Evolutionary conservation across 2,329 filamentous ascomycete genomes (phyloP).

Genomic region (Colletotrichum falcatum): DNA sequence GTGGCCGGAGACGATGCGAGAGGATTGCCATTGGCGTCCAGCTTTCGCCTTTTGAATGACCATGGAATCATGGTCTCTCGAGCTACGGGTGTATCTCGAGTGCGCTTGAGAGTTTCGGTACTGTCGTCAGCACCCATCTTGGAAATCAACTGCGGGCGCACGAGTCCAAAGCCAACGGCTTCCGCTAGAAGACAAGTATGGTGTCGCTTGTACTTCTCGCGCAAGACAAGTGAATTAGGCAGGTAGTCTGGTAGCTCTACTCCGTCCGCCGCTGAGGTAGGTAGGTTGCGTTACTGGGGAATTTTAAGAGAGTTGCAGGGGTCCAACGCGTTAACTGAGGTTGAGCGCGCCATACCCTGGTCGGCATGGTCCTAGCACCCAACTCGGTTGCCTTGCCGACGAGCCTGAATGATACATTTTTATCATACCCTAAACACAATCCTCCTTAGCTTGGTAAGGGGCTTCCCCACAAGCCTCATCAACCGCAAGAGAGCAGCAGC

Average conservation of each 20-base stretch:
- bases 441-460: neutral
- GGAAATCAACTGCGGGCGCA: neutral
- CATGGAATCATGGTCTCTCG: slow-evolving; percentile 25
- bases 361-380: neutral
- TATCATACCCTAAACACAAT: neutral
- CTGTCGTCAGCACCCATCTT: slow-evolving; percentile 27
- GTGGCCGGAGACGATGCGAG: slow-evolving; percentile 48
- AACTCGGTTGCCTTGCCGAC: neutral
- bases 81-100: slow-evolving; percentile 5
- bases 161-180: neutral
- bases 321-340: slow-evolving; percentile 14
- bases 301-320: slow-evolving; percentile 13
- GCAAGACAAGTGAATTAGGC: neutral
- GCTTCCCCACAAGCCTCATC: neutral
- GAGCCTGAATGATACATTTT: neutral
- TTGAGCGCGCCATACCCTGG: slow-evolving; percentile 7
- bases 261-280: neutral
- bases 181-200: neutral
- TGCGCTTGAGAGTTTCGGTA: slow-evolving; percentile 32
- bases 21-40: slow-evolving; percentile 46
- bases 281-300: neutral
- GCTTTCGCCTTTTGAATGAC: slow-evolving; percentile 42
- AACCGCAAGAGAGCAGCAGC: neutral
- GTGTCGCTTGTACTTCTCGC: neutral
- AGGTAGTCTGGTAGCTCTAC: neutral